phyloP scores from a whole-genome alignment of 345 rosid species.

The Heritiera littoralis region DNA sequence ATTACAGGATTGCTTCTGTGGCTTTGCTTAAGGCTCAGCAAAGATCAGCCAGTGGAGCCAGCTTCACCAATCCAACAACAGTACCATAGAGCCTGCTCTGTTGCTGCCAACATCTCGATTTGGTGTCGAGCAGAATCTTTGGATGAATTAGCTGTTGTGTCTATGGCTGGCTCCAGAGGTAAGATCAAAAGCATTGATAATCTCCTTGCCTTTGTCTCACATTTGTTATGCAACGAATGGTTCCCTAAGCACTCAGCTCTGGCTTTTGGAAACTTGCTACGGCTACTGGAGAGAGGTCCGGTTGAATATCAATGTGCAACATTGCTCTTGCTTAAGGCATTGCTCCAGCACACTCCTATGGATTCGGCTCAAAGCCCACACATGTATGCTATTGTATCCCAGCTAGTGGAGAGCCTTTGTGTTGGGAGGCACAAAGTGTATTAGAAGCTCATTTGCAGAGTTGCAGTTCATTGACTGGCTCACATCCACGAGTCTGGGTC shows the following conservation, averaged over 20 bases:
- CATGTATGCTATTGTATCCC: conserved; percentile 97
- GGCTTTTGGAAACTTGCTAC: conserved; percentile 88
- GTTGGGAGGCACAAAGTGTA: conserved; percentile 90
- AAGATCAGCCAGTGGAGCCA: conserved; percentile 60
- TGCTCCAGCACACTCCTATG: conserved; percentile 97
- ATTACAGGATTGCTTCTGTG: conserved; percentile 92
- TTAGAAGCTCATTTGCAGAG: conserved; percentile 95
- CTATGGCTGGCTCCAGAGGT: conserved; percentile 67
- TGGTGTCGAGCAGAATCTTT: conserved; percentile 85
- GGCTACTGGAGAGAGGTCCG: conserved; percentile 88
- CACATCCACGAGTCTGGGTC: conserved; percentile 62
- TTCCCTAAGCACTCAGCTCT: conserved; percentile 95
- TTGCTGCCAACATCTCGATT: conserved; percentile 68
- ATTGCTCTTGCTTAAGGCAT: conserved; percentile 85
- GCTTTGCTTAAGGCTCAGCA: conserved; percentile 89
- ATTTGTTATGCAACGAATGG: conserved; percentile 86
- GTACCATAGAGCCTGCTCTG: conserved; percentile 84
- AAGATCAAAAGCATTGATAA: conserved; percentile 72
- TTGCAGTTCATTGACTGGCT: conserved; percentile 74
- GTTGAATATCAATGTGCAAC: conserved; percentile 90
- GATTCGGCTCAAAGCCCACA: conserved; percentile 96
- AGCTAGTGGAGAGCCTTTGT: conserved; percentile 89
- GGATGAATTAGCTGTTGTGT: conserved; percentile 73
- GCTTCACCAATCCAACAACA: conserved; percentile 82
- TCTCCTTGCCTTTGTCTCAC: conserved; percentile 83